A percentile compares a stretch with the other conserved stretches of the same genome.
phyloP scores from a whole-genome alignment of 306 rosid genomes.

The Rubus parviflorus region DNA sequence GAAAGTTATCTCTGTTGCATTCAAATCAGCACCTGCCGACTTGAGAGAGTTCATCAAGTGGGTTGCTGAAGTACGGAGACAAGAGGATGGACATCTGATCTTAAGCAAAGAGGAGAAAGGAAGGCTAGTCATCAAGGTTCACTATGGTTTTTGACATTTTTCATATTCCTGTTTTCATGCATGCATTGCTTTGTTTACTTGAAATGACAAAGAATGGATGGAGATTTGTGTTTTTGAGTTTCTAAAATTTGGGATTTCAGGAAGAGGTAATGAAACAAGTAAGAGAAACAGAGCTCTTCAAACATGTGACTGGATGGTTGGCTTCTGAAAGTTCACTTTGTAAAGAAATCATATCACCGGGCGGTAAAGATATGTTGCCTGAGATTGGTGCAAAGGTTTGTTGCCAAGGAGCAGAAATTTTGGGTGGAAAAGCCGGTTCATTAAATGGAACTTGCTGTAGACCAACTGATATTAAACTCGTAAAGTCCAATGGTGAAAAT shows the following conservation, averaged over 20 bases:
- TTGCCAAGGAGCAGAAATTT: slow-evolving; percentile 67
- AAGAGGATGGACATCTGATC: slow-evolving; percentile 71
- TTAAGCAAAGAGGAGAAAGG: slow-evolving; percentile 82
- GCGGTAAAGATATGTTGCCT: slow-evolving; percentile 39
- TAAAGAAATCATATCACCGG: slow-evolving; percentile 22
- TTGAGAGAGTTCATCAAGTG: slow-evolving; percentile 70
- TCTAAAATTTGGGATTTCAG: slow-evolving; percentile 55
- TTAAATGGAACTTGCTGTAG: slow-evolving; percentile 40
- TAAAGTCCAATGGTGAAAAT: slow-evolving; percentile 47
- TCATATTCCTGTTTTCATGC: not conserved
- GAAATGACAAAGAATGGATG: not conserved
- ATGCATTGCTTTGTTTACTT: not conserved
- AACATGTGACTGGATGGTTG: slow-evolving; percentile 58
- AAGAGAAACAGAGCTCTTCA: slow-evolving; percentile 62
- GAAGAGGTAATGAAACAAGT: slow-evolving; percentile 69
- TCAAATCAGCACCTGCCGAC: slow-evolving; percentile 69
- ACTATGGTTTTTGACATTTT: not conserved
- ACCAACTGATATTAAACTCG: slow-evolving; percentile 46
- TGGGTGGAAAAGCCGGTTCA: slow-evolving; percentile 37
- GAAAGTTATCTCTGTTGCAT: slow-evolving; percentile 53
- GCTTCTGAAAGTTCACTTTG: slow-evolving; percentile 42
- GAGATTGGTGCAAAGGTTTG: slow-evolving; percentile 56
- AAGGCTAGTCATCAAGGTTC: slow-evolving; percentile 80
- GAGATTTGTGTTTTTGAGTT: slow-evolving; percentile 17
- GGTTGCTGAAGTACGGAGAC: slow-evolving; percentile 93